A percentile compares a stretch with the other conserved stretches of the same genome.
Conservation (phyloP, 306 rosid genomes). For the Dryas alaskensis region DNA sequence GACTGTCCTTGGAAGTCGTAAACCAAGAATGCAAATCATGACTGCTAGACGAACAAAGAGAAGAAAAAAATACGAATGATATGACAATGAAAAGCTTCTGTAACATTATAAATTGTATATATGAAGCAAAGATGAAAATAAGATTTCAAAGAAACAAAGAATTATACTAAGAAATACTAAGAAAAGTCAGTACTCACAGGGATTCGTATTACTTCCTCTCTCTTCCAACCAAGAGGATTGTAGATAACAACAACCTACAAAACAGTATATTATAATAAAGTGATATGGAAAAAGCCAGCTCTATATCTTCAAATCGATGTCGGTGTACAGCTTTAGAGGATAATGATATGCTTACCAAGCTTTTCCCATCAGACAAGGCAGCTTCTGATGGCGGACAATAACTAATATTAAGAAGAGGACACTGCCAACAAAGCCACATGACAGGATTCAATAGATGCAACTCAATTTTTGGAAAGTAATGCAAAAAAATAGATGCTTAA, state of each 20-base stretch:
- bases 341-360: slow-evolving; percentile 51
- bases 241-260: slow-evolving; percentile 67
- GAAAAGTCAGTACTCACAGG: slow-evolving; percentile 60
- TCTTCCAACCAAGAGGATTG: slow-evolving; percentile 84
- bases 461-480: neutral
- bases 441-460: slow-evolving; percentile 9
- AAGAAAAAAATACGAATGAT: neutral
- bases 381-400: slow-evolving; percentile 86
- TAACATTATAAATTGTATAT: neutral
- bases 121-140: neutral
- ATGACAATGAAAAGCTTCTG: neutral
- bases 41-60: neutral
- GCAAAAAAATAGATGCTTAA: neutral
- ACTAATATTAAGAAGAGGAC: slow-evolving; percentile 89
- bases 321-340: neutral
- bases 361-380: slow-evolving; percentile 55
- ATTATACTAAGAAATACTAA: neutral
- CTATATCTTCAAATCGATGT: neutral
- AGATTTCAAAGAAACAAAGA: neutral
- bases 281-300: neutral
- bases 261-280: neutral
- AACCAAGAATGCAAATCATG: neutral
- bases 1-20: neutral
- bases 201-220: slow-evolving; percentile 77
- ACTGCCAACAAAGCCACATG: slow-evolving; percentile 60